Base-by-base conservation (phyloP, 768 basidiomycete genomes). In the Gymnopilus dilepis region DNA sequence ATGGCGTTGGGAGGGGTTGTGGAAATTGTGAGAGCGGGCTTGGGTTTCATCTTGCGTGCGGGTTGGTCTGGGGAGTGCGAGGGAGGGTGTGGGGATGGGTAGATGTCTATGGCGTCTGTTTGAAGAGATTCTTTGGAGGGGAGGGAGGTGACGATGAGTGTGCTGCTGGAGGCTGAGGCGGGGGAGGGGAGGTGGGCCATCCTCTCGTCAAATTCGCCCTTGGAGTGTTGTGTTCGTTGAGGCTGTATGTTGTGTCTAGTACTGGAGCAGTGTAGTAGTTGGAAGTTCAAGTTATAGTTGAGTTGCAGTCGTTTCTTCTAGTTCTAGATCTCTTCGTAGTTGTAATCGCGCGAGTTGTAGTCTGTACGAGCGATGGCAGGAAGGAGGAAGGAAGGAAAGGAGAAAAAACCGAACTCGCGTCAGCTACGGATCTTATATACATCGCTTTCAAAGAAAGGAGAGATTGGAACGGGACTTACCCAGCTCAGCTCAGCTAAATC, bases 91-190 rank as follows among this genome's bases (percentile, higher is more conserved):
- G 50, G 24, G 58, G 28, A 37, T 5, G 43, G 31, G 15, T 43
- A 33, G 38, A 50, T 38, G 34, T 41, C 50, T 12, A 38, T 41
- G 33, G 31, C n/a, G 34, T 47, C 37, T 37, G 34, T 11, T 40
- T 30, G 19, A 24, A 21, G n/a, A 6, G 19, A 51, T 51, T 62
- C 47, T 50, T 50, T 50, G 38, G 51, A 54, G 17, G 60, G 57
- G 30, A 56, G 41, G 12, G 60, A 56, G 26, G 64, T 58, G 45
- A 60, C 59, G 58, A 67, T 64, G 30, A 67, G 62, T 1, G 65
- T 67, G 22, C 62, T 64, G 24, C 62, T 61, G 28, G 62, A 64
- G 0, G 61, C 65, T 15, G 65, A 65, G 26, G 64, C 64, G 22
- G 61, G 61, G 37, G 61, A 62, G 5, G 53, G 54, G 52, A 54